Evolutionary conservation across 345 rosid genomes (phyloP).

Genomic region (Linum lewisii): DNA sequence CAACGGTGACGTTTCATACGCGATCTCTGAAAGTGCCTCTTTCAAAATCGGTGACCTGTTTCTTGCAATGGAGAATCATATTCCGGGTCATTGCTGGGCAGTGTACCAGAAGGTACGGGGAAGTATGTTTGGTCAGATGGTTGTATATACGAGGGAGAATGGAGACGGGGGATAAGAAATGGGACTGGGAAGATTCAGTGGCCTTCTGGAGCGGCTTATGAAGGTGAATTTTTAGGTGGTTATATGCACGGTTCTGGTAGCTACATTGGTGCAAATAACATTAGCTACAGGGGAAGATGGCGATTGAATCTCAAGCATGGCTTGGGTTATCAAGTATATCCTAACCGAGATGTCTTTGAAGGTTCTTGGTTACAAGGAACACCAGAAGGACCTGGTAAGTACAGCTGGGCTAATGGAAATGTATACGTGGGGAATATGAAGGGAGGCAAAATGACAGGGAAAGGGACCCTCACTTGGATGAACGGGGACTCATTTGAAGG

Average conservation of each 20-base stretch:
- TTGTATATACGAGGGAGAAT: conserved; percentile 68
- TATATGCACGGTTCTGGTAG: conserved; percentile 82
- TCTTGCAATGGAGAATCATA: conserved; percentile 62
- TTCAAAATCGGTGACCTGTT: conserved; percentile 56
- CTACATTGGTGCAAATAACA: conserved; percentile 33
- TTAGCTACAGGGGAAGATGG: conserved; percentile 86
- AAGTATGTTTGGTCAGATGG: conserved; percentile 80
- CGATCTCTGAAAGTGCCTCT: conserved; percentile 40
- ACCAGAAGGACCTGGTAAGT: conserved; percentile 89
- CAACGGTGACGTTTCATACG: conserved; percentile 43
- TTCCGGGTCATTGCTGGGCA: conserved; percentile 67
- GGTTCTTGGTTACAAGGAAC: conserved; percentile 90
- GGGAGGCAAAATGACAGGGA: conserved; percentile 94
- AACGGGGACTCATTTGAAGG: conserved; percentile 87
- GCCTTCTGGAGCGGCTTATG: conserved; percentile 69
- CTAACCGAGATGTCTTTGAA: conserved; percentile 72
- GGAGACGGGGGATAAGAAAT: conserved; percentile 87
- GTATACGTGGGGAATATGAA: conserved; percentile 77
- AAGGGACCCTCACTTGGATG: conserved; percentile 79
- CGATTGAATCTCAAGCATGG: conserved; percentile 85
- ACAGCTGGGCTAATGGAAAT: conserved; percentile 82
- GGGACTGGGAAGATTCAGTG: conserved; percentile 68
- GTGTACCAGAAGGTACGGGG: conserved; percentile 74
- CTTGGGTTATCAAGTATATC: conserved; percentile 69
- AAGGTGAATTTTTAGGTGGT: conserved; percentile 87